Percentiles rank a stretch among this genome's conserved stretches.
These are phyloP conservation scores for Osmanthus fragrans DNA, from an alignment of 257 asterid genomes.

Conservation along the genomic window DNA sequence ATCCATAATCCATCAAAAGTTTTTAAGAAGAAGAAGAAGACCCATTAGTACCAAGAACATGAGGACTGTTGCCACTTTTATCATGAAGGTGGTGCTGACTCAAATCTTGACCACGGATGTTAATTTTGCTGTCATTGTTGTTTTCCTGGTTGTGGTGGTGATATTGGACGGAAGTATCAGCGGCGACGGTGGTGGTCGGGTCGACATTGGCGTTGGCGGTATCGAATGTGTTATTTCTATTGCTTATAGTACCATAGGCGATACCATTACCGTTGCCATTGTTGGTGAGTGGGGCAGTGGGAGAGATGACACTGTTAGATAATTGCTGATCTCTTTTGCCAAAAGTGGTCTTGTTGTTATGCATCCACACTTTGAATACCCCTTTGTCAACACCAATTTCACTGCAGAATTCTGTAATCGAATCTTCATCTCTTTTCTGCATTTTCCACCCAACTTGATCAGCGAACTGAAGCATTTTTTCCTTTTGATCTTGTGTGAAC, in stretches of 20 bases:
- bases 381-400: conserved; percentile 65
- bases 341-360: conserved; percentile 68
- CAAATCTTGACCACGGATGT: conserved; percentile 29
- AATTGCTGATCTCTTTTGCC: conserved; percentile 48
- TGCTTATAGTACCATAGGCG: conserved; percentile 16
- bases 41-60: conserved; percentile 23
- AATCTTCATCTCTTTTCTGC: conserved; percentile 72
- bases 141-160: conserved; percentile 40
- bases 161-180: conserved; percentile 1
- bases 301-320: conserved; percentile 28
- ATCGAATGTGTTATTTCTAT: neutral
- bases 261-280: conserved; percentile 27
- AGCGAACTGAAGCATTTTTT: conserved; percentile 66
- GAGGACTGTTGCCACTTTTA: conserved; percentile 16
- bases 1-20: conserved; percentile 1
- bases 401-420: conserved; percentile 51
- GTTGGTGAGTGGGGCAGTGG: conserved; percentile 18
- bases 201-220: conserved; percentile 17
- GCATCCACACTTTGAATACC: conserved; percentile 94
- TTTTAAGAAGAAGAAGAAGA: conserved; percentile 27
- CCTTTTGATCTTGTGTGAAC: conserved; percentile 69
- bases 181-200: conserved; percentile 23
- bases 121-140: conserved; percentile 30
- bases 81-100: conserved; percentile 23
- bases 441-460: conserved; percentile 76